Evolutionary conservation across 2,329 filamentous ascomycete species (phyloP).

Genomic region (Zymoseptoria ardabiliae): DNA sequence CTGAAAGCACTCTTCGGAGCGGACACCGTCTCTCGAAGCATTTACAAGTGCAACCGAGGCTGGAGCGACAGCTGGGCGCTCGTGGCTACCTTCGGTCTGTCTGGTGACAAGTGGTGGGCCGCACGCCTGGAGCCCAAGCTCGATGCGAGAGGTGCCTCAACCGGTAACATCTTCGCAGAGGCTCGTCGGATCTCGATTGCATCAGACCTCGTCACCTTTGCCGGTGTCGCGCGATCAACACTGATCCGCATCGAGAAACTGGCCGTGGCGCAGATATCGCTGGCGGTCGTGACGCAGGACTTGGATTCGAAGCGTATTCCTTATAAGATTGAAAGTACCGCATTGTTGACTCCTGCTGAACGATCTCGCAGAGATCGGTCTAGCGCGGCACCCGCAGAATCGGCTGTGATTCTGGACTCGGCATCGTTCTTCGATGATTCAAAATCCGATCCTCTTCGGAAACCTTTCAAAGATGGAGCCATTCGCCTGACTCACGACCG

Average conservation of each 20-base stretch:
- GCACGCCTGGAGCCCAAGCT: slow-evolving; percentile 48
- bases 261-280: slow-evolving; percentile 31
- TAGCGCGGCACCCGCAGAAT: not conserved
- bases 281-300: slow-evolving; percentile 21
- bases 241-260: slow-evolving; percentile 32
- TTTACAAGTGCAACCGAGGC: slow-evolving; percentile 58
- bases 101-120: slow-evolving; percentile 74
- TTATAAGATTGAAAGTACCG: slow-evolving; percentile 15
- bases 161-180: slow-evolving; percentile 12
- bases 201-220: not conserved
- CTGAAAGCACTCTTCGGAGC: slow-evolving; percentile 56
- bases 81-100: slow-evolving; percentile 60
- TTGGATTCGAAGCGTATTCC: slow-evolving; percentile 17
- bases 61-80: slow-evolving; percentile 68
- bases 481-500: slow-evolving; percentile 21
- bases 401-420: not conserved
- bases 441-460: not conserved
- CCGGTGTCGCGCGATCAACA: slow-evolving; percentile 12
- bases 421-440: not conserved
- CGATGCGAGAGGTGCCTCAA: not conserved
- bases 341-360: slow-evolving; percentile 4
- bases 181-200: slow-evolving; percentile 10
- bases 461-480: slow-evolving; percentile 4
- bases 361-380: not conserved
- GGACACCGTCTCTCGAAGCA: slow-evolving; percentile 56